Percentiles rank a stretch among this genome's conserved stretches.
Conservation (phyloP, 1,139 yeast genomes). For the Ogataea hybrid region DNA sequence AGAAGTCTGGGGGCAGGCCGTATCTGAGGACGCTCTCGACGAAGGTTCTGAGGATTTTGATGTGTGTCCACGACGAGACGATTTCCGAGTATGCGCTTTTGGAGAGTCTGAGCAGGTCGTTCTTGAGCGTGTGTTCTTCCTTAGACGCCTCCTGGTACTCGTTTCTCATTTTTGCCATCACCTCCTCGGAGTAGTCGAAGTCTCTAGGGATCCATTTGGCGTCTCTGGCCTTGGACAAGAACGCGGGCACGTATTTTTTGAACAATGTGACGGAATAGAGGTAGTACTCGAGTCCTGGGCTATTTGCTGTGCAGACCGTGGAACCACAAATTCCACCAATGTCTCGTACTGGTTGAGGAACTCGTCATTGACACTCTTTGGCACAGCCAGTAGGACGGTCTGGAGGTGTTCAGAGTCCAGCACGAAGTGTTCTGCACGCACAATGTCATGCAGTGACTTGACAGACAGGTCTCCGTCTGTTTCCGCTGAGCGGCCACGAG, state of each 20-base stretch:
- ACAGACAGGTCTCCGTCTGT: constrained; percentile 93
- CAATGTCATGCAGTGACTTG: constrained; percentile 85
- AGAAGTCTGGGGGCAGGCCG: constrained; percentile 93
- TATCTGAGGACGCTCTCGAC: constrained; percentile 82
- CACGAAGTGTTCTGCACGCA: constrained; percentile 80
- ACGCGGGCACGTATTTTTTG: constrained; percentile 74
- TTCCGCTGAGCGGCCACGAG: constrained; percentile 88
- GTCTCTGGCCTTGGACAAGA: constrained; percentile 72
- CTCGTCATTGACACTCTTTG: constrained; percentile 57
- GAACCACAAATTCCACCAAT: constrained; percentile 78
- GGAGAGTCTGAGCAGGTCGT: constrained; percentile 77
- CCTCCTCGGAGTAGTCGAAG: constrained; percentile 79
- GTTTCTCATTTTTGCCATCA: constrained; percentile 65
- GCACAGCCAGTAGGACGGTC: constrained; percentile 84
- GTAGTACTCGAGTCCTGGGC: constrained; percentile 71
- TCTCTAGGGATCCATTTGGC: constrained; percentile 92
- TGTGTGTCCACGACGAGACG: constrained; percentile 82
- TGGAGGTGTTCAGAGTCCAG: constrained; percentile 81
- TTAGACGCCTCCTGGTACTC: constrained; percentile 60
- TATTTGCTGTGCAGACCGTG: constrained; percentile 76
- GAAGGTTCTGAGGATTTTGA: constrained; percentile 59
- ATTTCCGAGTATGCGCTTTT: constrained; percentile 88
- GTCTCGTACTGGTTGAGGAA: constrained; percentile 75
- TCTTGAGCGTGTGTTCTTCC: constrained; percentile 70
- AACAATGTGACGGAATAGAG: constrained; percentile 81